Percentiles rank a stretch among this genome's conserved stretches.
Evolutionary conservation across 768 basidiomycete genomes (phyloP).

Genomic region (Baorangia bicolor): DNA sequence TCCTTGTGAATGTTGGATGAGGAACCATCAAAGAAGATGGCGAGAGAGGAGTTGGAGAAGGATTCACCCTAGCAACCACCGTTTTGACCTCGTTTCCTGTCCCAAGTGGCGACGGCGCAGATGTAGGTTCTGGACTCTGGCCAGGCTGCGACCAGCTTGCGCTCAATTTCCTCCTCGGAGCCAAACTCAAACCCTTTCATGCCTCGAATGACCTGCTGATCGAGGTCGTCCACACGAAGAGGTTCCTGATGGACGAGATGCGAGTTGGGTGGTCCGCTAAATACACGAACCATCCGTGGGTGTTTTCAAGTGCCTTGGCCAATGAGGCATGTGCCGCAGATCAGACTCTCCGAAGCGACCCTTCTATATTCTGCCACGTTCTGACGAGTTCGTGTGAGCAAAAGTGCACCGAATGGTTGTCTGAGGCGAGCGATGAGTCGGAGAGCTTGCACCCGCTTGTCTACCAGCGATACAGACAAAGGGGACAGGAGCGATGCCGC

Average conservation of each 20-base stretch:
- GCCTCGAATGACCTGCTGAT: conserved; percentile 77
- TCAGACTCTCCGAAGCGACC: too few species aligned
- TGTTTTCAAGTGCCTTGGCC: conserved; percentile 80
- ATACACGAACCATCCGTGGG: conserved; percentile 92
- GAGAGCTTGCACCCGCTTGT: too few species aligned
- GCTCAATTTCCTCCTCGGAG: conserved; percentile 80
- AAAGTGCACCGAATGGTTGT: too few species aligned
- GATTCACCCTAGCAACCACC: conserved; percentile 50
- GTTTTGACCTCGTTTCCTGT: conserved; percentile 58
- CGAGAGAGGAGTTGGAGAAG: conserved; percentile 67
- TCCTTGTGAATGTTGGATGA: conserved; percentile 44
- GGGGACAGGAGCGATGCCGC: too few species aligned
- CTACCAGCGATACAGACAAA: too few species aligned
- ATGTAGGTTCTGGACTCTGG: conserved; percentile 78
- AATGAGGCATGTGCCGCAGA: conserved; percentile 80
- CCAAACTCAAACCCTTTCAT: conserved; percentile 99
- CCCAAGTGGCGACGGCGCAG: conserved; percentile 74
- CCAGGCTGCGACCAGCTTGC: conserved; percentile 63
- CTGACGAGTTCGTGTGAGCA: too few species aligned
- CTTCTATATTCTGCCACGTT: too few species aligned
- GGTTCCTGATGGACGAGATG: conserved; percentile 91
- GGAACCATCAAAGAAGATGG: conserved; percentile 56
- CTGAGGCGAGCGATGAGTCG: too few species aligned
- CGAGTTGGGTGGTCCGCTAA: conserved; percentile 71
- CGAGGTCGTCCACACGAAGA: conserved; percentile 83